Conservation (phyloP, 345 rosid genomes). For the Boechera stricta region DNA sequence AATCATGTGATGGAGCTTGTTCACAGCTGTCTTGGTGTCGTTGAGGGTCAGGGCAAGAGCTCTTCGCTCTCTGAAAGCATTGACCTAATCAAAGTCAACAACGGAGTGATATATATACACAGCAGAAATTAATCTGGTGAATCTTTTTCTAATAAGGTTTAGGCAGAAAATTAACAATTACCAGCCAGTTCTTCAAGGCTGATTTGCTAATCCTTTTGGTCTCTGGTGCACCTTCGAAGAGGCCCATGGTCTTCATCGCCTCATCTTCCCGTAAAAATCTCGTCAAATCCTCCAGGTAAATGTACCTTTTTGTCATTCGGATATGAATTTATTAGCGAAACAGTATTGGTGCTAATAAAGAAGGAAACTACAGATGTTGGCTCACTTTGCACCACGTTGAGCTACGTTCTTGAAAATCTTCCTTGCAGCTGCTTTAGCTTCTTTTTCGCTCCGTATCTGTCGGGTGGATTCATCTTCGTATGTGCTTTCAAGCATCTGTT, state of each 20-base stretch:
- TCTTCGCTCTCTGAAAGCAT: slow-evolving; percentile 87
- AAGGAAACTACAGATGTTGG: neutral
- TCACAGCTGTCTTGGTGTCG: slow-evolving; percentile 93
- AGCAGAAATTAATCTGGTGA: slow-evolving; percentile 11
- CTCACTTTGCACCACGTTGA: slow-evolving; percentile 60
- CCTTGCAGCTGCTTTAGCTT: slow-evolving; percentile 89
- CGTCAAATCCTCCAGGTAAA: slow-evolving; percentile 71
- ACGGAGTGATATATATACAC: slow-evolving; percentile 44
- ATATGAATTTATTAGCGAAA: slow-evolving; percentile 50
- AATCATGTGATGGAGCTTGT: slow-evolving; percentile 79
- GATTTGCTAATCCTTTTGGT: slow-evolving; percentile 63
- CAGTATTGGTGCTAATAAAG: neutral
- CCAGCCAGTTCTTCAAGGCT: slow-evolving; percentile 87
- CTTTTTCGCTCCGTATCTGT: slow-evolving; percentile 72
- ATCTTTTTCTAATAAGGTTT: neutral
- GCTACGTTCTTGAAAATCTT: slow-evolving; percentile 85
- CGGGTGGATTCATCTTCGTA: slow-evolving; percentile 63
- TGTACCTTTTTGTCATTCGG: slow-evolving; percentile 59
- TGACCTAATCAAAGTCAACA: slow-evolving; percentile 61
- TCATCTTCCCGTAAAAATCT: slow-evolving; percentile 84
- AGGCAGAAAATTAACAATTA: slow-evolving; percentile 41
- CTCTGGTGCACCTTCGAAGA: slow-evolving; percentile 75
- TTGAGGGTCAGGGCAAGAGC: slow-evolving; percentile 94
- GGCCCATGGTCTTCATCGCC: slow-evolving; percentile 68
- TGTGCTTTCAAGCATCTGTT: slow-evolving; percentile 55